Base-by-base conservation (phyloP, 345 rosid genomes). In the Durio zibethinus region DNA sequence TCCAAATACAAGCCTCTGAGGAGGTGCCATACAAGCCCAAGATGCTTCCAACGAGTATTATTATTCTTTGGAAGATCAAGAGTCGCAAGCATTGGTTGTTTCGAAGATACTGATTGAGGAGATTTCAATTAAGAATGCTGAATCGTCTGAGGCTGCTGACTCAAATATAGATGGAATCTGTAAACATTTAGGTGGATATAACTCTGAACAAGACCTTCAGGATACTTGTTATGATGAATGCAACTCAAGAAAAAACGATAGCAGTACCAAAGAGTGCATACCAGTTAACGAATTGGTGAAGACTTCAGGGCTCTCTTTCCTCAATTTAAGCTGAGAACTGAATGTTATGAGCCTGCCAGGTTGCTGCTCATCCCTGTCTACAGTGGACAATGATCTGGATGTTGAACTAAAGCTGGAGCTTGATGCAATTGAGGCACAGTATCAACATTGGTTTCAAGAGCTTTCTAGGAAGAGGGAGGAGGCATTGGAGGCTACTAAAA, bases 401-500 rank as follows among this genome's bases (percentile, higher is more conserved):
- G 83, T 57, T 23, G 90, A 88, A 79, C 85, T 90, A 29, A 87
- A 88, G 88, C 42, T 76, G 72, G 94, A 91, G 77, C 85, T 92
- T 23, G 82, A 86, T 18, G 84, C 87, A n/a, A 85, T 94, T 1
- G 93, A 92, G 61, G 79, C 84, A n/a, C 94, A 88, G 43, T 94
- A 87, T 75, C 89, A 84, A 68, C 85, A 83, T 21, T 87, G 89
- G 83, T 85, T 88, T 74, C 85, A 83, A 56, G 87, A 89, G 76
- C 90, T 94, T 66, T 59, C 72, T 40, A 90, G 81, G 88, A 82
- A 82, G 93, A 91, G 88, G 63, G 94, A 90, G 71, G 97, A 89
- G 69, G 94, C 94, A 59, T 53, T 94, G 74, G 91, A 90, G 53
- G 82, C 85, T 8, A 82, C 91, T 12, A 91, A 83, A 79, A 86